Percentiles rank a stretch among this genome's conserved stretches.
Conservation (phyloP, 1,139 yeast species). For the Wickerhamomyces sp. region DNA sequence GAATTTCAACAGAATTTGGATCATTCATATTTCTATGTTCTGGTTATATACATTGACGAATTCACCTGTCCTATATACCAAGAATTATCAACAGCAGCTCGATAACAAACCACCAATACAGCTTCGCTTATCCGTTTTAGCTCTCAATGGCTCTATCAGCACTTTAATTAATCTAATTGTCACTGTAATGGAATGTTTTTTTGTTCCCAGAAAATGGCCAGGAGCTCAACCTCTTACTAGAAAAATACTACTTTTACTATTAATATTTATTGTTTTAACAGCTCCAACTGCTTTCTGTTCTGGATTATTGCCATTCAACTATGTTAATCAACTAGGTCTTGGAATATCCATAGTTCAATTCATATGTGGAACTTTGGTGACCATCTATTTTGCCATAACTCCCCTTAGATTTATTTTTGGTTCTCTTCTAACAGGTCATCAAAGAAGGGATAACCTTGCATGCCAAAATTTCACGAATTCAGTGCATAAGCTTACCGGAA, state of each 20-base stretch:
- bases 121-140: slow-evolving; percentile 41
- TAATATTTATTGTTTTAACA: slow-evolving; percentile 30
- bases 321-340: slow-evolving; percentile 33
- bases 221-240: slow-evolving; percentile 44
- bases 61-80: slow-evolving; percentile 50
- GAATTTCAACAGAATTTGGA: slow-evolving; percentile 60
- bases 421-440: slow-evolving; percentile 23
- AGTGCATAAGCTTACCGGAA: slow-evolving; percentile 49
- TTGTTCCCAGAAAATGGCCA: slow-evolving; percentile 53
- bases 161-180: slow-evolving; percentile 40
- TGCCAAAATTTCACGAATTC: slow-evolving; percentile 42
- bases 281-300: slow-evolving; percentile 42
- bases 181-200: slow-evolving; percentile 38
- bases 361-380: slow-evolving; percentile 36
- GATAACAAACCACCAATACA: slow-evolving; percentile 49
- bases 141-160: slow-evolving; percentile 50
- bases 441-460: slow-evolving; percentile 27
- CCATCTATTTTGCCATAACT: slow-evolving; percentile 39
- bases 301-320: slow-evolving; percentile 28
- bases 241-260: slow-evolving; percentile 32
- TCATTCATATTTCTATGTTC: slow-evolving; percentile 52
- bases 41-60: slow-evolving; percentile 58
- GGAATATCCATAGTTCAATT: slow-evolving; percentile 42
- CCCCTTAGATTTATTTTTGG: slow-evolving; percentile 46
- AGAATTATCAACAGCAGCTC: slow-evolving; percentile 37